Conservation (phyloP, 1,284 basidiomycete species). For the Heterobasidion irregulare region DNA sequence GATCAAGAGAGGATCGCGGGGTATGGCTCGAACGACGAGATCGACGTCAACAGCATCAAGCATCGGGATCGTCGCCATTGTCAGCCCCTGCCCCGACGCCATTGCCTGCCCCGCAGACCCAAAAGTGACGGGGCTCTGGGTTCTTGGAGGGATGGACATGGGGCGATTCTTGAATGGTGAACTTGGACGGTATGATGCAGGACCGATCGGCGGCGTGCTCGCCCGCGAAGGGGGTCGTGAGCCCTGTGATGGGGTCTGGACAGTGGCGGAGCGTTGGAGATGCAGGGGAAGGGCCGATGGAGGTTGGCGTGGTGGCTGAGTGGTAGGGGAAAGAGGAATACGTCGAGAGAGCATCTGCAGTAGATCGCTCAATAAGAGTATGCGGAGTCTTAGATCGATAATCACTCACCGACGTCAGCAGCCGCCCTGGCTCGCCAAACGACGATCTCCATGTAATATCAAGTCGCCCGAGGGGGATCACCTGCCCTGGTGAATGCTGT, state of each 20-base stretch:
- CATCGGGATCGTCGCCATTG: conserved; percentile 13
- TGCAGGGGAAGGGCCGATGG: conserved; percentile 65
- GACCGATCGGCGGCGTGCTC: conserved; percentile 25
- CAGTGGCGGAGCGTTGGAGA: conserved; percentile 46
- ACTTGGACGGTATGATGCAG: conserved; percentile 36
- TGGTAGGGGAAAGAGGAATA: conserved; percentile 43
- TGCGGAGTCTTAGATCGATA: not conserved
- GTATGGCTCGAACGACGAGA: conserved; percentile 46
- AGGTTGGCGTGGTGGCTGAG: conserved; percentile 33
- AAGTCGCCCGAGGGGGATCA: conserved; percentile 71
- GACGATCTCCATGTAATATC: conserved; percentile 79
- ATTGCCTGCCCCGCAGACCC: conserved; percentile 10
- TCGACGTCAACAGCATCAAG: conserved; percentile 49
- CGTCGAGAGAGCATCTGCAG: conserved; percentile 60
- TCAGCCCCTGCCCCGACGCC: conserved; percentile 11
- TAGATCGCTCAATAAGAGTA: not conserved
- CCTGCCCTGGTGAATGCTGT: conserved; percentile 50
- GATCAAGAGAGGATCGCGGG: conserved; percentile 33
- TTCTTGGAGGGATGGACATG: conserved; percentile 21
- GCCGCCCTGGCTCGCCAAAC: conserved; percentile 73
- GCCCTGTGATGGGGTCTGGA: conserved; percentile 20
- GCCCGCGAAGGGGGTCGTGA: conserved; percentile 40
- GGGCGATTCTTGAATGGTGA: conserved; percentile 47
- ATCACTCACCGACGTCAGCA: conserved; percentile 60
- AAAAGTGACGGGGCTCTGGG: conserved; percentile 38